Conservation (phyloP, 2,329 filamentous ascomycete species). For the Scedosporium boydii region DNA sequence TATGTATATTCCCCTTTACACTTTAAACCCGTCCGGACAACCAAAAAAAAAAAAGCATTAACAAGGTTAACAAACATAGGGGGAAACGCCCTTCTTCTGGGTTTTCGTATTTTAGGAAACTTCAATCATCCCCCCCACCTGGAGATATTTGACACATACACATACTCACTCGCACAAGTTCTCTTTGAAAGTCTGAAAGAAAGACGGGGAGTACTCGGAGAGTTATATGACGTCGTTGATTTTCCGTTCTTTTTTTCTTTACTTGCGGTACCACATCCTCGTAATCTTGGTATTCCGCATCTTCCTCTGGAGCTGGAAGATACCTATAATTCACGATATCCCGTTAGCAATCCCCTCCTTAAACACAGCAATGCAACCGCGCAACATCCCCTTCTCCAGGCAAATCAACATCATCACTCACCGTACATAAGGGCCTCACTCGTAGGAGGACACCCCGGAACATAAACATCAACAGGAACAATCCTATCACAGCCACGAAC, state of each 20-base stretch:
- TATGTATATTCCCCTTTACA: no score
- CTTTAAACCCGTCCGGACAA: no score
- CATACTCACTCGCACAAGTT: no score
- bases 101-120: no score
- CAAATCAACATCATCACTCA: constrained; percentile 1
- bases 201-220: not conserved
- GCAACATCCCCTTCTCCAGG: no score
- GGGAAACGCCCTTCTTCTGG: no score
- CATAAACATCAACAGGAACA: constrained; percentile 72
- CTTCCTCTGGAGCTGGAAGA: constrained; percentile 71
- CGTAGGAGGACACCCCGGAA: constrained; percentile 62
- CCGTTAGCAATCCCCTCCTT: not conserved
- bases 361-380: no score
- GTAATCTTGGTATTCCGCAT: constrained; percentile 53
- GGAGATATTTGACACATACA: no score
- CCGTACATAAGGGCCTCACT: constrained; percentile 55
- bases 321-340: constrained; percentile 17
- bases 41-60: no score
- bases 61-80: no score
- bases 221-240: not conserved
- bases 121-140: no score
- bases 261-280: constrained; percentile 50
- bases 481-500: constrained; percentile 67
- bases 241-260: constrained; percentile 12
- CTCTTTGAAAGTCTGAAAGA: not conserved